Percentiles rank a stretch among this genome's conserved stretches.
These are phyloP conservation scores for Odontarrhena argentea DNA, from an alignment of 345 rosid genomes.

Conservation along the genomic window DNA sequence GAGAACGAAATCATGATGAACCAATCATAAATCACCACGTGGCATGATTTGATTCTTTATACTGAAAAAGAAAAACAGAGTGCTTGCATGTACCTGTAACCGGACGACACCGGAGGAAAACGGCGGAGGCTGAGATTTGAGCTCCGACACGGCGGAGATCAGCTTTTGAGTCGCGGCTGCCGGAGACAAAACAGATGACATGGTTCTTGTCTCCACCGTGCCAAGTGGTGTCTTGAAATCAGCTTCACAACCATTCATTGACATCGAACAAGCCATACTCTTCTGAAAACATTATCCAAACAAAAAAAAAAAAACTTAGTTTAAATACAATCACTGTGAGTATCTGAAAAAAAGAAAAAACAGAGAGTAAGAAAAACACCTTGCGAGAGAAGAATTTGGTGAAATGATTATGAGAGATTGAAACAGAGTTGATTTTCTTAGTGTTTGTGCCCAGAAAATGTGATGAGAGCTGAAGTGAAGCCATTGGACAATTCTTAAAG, in stretches of 20 bases:
- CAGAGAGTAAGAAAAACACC: conserved; percentile 1
- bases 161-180: conserved; percentile 60
- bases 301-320: not conserved
- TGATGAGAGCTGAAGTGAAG: conserved; percentile 34
- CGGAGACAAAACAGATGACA: conserved; percentile 53
- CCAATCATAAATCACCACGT: conserved; percentile 49
- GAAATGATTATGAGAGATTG: conserved; percentile 28
- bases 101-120: conserved; percentile 73
- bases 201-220: conserved; percentile 53
- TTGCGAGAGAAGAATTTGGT: conserved; percentile 36
- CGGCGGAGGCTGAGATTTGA: conserved; percentile 61
- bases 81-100: conserved; percentile 53
- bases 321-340: too few relatives aligned
- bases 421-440: conserved; percentile 20
- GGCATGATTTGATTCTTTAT: conserved; percentile 38
- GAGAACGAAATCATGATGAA: not conserved
- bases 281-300: conserved; percentile 24
- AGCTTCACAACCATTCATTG: conserved; percentile 81
- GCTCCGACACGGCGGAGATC: conserved; percentile 49
- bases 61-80: conserved; percentile 8
- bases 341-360: not conserved
- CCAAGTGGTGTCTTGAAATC: conserved; percentile 55
- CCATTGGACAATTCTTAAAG: conserved; percentile 24
- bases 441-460: conserved; percentile 32
- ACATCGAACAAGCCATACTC: conserved; percentile 41